phyloP scores from a whole-genome alignment of 2,329 filamentous ascomycete genomes.

The Exophiala alcalophila region DNA sequence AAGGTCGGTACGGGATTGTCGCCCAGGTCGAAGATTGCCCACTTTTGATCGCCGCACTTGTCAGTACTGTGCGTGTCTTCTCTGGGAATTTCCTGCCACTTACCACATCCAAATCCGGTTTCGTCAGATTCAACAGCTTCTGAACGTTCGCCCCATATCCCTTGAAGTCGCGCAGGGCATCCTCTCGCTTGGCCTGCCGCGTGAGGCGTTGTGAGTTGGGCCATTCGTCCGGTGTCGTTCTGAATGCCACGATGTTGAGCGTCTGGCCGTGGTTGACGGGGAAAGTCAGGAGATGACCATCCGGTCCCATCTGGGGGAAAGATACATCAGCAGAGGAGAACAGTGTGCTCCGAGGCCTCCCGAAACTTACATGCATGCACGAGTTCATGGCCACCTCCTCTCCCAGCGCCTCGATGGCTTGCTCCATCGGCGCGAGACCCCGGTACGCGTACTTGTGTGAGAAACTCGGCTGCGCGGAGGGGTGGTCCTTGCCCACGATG shows the following conservation, averaged over 20 bases:
- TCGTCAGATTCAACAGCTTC: constrained; percentile 32
- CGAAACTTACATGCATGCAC: constrained; percentile 36
- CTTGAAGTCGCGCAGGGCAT: constrained; percentile 27
- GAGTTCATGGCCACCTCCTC: constrained; percentile 47
- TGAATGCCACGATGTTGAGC: constrained; percentile 57
- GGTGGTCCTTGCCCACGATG: constrained; percentile 50
- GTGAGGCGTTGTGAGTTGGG: constrained; percentile 39
- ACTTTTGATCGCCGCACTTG: constrained; percentile 31
- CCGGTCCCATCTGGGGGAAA: constrained; percentile 53
- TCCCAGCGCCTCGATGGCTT: constrained; percentile 50
- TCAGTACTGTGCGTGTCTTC: constrained; percentile 16
- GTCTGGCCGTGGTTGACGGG: constrained; percentile 56
- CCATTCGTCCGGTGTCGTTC: constrained; percentile 45
- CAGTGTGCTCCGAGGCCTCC: not conserved
- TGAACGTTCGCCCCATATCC: constrained; percentile 28
- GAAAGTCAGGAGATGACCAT: constrained; percentile 60
- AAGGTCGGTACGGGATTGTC: constrained; percentile 40
- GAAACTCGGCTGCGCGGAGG: constrained; percentile 46
- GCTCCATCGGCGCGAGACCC: constrained; percentile 58
- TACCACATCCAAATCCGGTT: constrained; percentile 32
- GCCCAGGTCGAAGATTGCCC: constrained; percentile 43
- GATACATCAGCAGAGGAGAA: not conserved
- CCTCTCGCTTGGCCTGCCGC: constrained; percentile 32
- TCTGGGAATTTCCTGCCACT: constrained; percentile 1
- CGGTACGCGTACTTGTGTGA: constrained; percentile 60